Percentiles rank a stretch among this genome's conserved stretches.
Evolutionary conservation across 1,284 basidiomycete species (phyloP).

Genomic region (Trichosporon asahii): DNA sequence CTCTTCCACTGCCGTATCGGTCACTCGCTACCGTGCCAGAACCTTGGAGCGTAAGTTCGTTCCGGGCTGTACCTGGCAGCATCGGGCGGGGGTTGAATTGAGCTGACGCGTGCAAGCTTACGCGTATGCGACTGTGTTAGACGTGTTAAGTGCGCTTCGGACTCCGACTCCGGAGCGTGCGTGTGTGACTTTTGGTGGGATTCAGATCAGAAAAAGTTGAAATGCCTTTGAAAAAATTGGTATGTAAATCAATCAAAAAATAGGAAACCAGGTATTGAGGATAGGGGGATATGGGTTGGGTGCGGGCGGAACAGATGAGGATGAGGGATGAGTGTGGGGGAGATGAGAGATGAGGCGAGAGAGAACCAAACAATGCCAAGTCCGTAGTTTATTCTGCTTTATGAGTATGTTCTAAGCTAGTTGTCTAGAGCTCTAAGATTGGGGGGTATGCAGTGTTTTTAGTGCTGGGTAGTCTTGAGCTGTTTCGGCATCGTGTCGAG

Average conservation of each 20-base stretch:
- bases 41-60: neutral
- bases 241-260: neutral
- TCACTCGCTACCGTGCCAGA: neutral
- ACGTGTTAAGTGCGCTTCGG: too few species aligned
- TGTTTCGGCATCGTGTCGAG: conserved; percentile 33
- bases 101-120: too few species aligned
- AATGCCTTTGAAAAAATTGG: neutral
- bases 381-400: neutral
- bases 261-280: too few species aligned
- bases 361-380: neutral
- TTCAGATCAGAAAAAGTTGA: neutral
- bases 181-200: too few species aligned
- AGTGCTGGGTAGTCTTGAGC: conserved; percentile 16
- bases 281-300: too few species aligned
- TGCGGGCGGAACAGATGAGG: neutral
- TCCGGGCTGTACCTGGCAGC: neutral
- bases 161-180: too few species aligned
- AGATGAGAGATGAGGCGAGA: neutral
- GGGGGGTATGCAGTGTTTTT: neutral
- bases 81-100: neutral
- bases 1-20: neutral
- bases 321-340: neutral
- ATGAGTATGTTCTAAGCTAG: neutral
- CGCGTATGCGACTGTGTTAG: too few species aligned
- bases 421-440: neutral